Evolutionary conservation across 1,139 yeast species (phyloP).

Genomic region (Scheffersomyces segobiensis): DNA sequence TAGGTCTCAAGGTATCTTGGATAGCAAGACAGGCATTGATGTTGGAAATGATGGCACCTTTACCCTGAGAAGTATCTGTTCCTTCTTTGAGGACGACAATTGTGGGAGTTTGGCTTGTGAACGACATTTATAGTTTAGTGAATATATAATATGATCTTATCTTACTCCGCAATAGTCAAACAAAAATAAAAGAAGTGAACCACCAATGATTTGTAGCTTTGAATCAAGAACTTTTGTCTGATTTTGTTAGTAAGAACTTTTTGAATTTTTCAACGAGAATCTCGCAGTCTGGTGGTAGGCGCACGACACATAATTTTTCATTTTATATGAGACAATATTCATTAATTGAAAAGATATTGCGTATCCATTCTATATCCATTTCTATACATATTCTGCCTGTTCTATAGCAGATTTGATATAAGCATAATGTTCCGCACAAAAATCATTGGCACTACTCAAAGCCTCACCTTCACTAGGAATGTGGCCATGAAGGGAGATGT

Average conservation of each 20-base stretch:
- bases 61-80: constrained; percentile 94
- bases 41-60: constrained; percentile 91
- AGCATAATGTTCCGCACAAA: neutral
- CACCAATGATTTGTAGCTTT: neutral
- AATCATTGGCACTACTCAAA: neutral
- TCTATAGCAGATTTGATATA: neutral
- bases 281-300: constrained; percentile 3
- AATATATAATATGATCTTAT: too few species aligned
- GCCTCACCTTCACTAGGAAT: constrained; percentile 18
- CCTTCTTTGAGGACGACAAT: constrained; percentile 97
- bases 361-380: neutral
- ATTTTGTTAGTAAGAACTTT: neutral
- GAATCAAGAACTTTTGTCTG: neutral
- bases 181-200: neutral
- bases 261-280: neutral
- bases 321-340: neutral
- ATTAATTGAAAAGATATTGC: neutral
- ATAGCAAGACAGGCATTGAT: constrained; percentile 97
- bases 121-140: constrained; percentile 55
- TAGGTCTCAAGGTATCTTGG: constrained; percentile 92
- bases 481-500: constrained; percentile 31
- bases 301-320: constrained; percentile 5
- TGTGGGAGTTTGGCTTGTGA: constrained; percentile 92
- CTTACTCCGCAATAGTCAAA: neutral
- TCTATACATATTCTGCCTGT: neutral